These are phyloP conservation scores for Bassia scoparia DNA, from an alignment of 148 eudicot species.

Conservation along the genomic window DNA sequence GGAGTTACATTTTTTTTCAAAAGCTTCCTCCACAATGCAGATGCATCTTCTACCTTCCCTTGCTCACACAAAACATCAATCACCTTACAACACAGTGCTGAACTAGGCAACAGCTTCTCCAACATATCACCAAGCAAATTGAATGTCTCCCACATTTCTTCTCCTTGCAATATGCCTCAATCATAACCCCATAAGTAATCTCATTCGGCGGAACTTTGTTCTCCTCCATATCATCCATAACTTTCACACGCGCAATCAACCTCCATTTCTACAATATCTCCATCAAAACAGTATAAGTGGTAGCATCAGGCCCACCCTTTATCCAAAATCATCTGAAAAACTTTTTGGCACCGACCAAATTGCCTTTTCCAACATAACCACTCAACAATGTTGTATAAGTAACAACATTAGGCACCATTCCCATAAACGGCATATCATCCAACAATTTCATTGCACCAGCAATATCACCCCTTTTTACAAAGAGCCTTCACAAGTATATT, in stretches of 20 bases:
- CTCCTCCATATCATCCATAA: conserved; percentile 94
- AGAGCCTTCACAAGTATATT: conserved; percentile 69
- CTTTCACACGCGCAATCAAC: conserved; percentile 59
- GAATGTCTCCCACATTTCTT: conserved; percentile 69
- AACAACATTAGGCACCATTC: conserved; percentile 70
- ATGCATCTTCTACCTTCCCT: conserved; percentile 72
- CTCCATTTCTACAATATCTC: conserved; percentile 73
- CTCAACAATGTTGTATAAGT: conserved; percentile 66
- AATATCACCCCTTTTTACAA: conserved; percentile 61
- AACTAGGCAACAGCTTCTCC: conserved; percentile 55
- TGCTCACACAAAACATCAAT: conserved; percentile 64
- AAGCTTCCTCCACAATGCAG: conserved; percentile 66
- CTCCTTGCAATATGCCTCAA: conserved; percentile 72
- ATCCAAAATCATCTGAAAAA: conserved; percentile 66
- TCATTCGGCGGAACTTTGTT: conserved; percentile 64
- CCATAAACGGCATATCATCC: conserved; percentile 77
- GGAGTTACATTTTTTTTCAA: conserved; percentile 65
- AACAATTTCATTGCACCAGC: conserved; percentile 54
- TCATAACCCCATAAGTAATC: conserved; percentile 73
- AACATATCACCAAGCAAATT: conserved; percentile 79
- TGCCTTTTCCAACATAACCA: conserved; percentile 58
- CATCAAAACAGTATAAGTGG: conserved; percentile 68
- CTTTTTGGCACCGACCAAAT: conserved; percentile 58
- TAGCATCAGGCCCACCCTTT: conserved; percentile 88
- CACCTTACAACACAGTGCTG: conserved; percentile 67